Percentiles rank a stretch among this genome's conserved stretches.
phyloP scores from a whole-genome alignment of 2,329 filamentous ascomycete genomes.

The Elsinoe fawcettii region DNA sequence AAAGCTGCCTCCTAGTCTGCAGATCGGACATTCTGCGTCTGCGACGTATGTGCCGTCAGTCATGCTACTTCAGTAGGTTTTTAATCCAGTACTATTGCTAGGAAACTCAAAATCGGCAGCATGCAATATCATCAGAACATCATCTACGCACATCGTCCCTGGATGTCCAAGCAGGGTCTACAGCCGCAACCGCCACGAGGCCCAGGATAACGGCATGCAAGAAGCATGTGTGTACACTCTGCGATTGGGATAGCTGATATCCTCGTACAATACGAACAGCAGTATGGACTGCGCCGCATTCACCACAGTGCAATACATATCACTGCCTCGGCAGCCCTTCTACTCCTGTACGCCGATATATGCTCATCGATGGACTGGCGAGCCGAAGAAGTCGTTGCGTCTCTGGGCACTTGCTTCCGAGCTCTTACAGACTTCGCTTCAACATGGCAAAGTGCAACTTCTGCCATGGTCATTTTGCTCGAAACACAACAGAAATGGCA shows the following conservation, averaged over 20 bases:
- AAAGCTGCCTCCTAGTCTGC: not conserved
- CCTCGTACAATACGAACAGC: not conserved
- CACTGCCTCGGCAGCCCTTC: conserved; percentile 1
- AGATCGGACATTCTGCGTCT: not conserved
- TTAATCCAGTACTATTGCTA: too few species aligned
- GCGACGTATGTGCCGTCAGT: not conserved
- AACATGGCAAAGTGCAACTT: conserved; percentile 9
- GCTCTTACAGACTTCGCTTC: conserved; percentile 7
- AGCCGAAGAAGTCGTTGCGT: not conserved
- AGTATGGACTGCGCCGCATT: not conserved
- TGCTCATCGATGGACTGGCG: not conserved
- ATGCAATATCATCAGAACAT: conserved; percentile 14
- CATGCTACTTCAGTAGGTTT: conserved; percentile 1
- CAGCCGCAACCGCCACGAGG: conserved; percentile 10
- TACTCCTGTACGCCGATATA: conserved; percentile 7
- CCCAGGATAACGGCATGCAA: conserved; percentile 2
- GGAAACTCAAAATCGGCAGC: not conserved
- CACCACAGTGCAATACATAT: conserved; percentile 1
- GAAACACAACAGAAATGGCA: not conserved
- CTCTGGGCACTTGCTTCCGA: not conserved
- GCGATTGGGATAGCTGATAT: conserved; percentile 6
- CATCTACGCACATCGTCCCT: conserved; percentile 13
- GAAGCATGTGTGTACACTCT: conserved; percentile 8
- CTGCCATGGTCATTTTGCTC: not conserved
- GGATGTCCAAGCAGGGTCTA: conserved; percentile 9